A percentile compares a stretch with the other conserved stretches of the same genome.
phyloP scores from a whole-genome alignment of 495 filamentous ascomycete genomes.

The Lasiosphaeria ovina region DNA sequence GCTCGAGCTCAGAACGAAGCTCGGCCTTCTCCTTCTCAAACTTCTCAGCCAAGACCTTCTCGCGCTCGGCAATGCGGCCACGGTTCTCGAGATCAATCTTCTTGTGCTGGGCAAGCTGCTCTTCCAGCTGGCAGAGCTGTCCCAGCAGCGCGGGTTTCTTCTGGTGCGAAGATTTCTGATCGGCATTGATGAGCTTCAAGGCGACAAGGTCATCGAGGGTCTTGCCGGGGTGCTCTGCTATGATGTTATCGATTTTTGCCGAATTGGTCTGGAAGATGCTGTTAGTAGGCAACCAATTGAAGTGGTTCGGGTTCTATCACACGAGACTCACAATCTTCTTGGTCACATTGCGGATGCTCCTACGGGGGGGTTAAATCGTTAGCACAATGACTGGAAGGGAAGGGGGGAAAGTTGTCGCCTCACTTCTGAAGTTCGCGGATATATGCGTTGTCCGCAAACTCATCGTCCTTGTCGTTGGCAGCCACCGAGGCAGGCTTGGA shows the following conservation, averaged over 20 bases:
- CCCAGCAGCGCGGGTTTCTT: conserved; percentile 88
- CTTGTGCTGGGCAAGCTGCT: conserved; percentile 80
- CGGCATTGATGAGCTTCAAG: conserved; percentile 81
- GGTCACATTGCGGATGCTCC: conserved; percentile 77
- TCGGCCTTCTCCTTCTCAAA: conserved; percentile 67
- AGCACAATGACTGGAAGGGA: conserved; percentile 4
- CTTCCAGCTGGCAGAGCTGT: conserved; percentile 71
- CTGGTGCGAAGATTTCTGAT: conserved; percentile 83
- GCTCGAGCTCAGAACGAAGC: conserved; percentile 50
- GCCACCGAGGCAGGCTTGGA: conserved; percentile 40
- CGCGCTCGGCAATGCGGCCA: conserved; percentile 61
- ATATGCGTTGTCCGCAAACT: conserved; percentile 64
- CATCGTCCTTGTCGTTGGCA: conserved; percentile 44
- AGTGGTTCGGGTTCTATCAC: background rate
- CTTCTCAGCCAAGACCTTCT: conserved; percentile 68
- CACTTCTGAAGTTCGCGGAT: conserved; percentile 87
- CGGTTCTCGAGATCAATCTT: conserved; percentile 79
- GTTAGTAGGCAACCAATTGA: conserved; percentile 21
- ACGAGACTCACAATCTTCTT: conserved; percentile 77
- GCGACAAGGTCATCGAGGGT: conserved; percentile 81
- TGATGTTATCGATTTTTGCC: conserved; percentile 71
- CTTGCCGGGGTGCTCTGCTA: conserved; percentile 72
- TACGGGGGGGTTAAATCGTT: conserved; percentile 32
- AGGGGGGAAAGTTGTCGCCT: conserved; percentile 18
- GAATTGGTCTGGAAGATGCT: conserved; percentile 60